These are phyloP conservation scores for Tolypocladium pustulatum DNA, from an alignment of 2,329 filamentous ascomycete species.

Conservation along the genomic window DNA sequence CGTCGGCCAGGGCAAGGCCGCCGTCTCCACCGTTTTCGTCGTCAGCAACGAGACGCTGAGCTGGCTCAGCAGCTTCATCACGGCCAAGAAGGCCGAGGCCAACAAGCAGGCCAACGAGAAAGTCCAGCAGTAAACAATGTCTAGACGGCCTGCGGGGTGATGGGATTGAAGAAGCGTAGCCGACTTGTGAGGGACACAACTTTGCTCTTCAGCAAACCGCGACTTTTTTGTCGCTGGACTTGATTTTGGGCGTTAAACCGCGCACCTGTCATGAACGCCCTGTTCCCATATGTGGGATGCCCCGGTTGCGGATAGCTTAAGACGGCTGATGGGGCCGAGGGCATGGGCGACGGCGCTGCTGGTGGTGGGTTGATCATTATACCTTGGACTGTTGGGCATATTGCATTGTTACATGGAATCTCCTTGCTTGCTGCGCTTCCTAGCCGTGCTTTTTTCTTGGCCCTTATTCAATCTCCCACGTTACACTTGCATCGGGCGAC, in stretches of 20 bases:
- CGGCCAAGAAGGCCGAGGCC: conserved; percentile 50
- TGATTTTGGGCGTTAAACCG: not conserved
- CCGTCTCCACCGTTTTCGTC: conserved; percentile 56
- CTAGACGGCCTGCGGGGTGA: not conserved
- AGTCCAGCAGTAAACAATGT: conserved; percentile 26
- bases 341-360: not conserved
- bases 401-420: not conserved
- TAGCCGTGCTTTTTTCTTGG: not conserved
- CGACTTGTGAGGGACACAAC: not conserved
- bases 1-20: conserved; percentile 59
- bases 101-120: conserved; percentile 45
- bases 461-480: not conserved
- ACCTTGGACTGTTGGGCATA: not conserved
- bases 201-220: not conserved
- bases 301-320: not conserved
- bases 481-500: not conserved
- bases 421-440: not conserved
- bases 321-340: not conserved
- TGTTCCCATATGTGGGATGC: not conserved
- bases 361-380: not conserved
- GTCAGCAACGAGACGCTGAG: conserved; percentile 54
- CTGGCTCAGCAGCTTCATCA: conserved; percentile 49
- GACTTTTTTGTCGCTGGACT: not conserved
- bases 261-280: not conserved
- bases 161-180: not conserved